Evolutionary conservation across 768 basidiomycete species (phyloP).

Genomic region (Pleurotus salmoneostramineus): DNA sequence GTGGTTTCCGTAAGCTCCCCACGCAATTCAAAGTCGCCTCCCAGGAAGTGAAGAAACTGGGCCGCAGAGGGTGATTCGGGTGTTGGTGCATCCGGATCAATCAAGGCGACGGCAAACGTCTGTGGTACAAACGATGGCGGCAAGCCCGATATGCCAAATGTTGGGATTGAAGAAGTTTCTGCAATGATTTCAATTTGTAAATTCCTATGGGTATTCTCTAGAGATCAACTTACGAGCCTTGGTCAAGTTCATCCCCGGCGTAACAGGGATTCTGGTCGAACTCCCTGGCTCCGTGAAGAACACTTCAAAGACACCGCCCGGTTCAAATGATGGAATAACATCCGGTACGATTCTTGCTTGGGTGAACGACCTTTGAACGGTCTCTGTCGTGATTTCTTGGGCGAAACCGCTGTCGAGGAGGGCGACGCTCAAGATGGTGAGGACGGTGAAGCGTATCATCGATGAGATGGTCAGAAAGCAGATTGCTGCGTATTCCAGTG

Average conservation of each 20-base stretch:
- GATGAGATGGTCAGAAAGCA: not conserved
- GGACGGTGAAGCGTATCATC: not conserved
- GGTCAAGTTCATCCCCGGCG: constrained; percentile 30
- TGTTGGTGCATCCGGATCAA: constrained; percentile 43
- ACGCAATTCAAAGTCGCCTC: constrained; percentile 28
- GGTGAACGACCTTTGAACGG: not conserved
- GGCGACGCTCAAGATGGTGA: not conserved
- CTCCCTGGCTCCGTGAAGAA: constrained; percentile 23
- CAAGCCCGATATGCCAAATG: constrained; percentile 22
- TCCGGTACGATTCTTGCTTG: constrained; percentile 34
- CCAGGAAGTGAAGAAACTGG: constrained; percentile 38
- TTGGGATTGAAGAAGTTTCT: constrained; percentile 31
- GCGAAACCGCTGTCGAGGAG: not conserved
- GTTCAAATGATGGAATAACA: constrained; percentile 33
- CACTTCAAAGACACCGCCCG: constrained; percentile 29
- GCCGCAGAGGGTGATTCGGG: constrained; percentile 29
- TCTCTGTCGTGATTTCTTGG: constrained; percentile 2
- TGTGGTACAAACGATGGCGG: constrained; percentile 19
- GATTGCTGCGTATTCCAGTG: not conserved
- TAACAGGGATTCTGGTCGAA: constrained; percentile 21
- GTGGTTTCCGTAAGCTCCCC: constrained; percentile 11
- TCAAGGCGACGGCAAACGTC: constrained; percentile 32
- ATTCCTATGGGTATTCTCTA: not conserved
- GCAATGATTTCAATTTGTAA: not conserved
- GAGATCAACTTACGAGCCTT: constrained; percentile 27